Conservation (phyloP, 2,329 filamentous ascomycete species). For the Colletotrichum sp. region DNA sequence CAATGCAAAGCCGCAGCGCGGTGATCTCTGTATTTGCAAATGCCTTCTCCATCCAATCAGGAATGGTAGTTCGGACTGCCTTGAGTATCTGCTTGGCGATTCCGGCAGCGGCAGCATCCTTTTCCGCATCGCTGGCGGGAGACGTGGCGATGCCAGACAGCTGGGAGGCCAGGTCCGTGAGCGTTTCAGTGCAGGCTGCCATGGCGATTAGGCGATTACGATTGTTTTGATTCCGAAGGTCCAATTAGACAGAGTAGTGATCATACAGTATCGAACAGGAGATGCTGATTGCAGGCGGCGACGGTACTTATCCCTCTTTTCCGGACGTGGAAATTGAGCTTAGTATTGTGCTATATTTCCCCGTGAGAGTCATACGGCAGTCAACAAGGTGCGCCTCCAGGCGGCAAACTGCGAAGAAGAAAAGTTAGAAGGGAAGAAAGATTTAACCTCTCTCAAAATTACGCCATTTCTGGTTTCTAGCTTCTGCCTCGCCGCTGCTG, state of each 20-base stretch:
- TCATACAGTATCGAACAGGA: neutral
- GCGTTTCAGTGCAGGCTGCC: neutral
- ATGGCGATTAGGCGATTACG: neutral
- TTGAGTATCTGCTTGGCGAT: conserved; percentile 10
- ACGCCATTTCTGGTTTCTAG: neutral
- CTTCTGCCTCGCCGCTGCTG: neutral
- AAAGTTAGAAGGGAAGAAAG: too few relatives aligned
- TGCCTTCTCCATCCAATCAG: conserved; percentile 11
- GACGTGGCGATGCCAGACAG: neutral
- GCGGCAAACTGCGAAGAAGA: too few relatives aligned
- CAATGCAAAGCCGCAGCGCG: conserved; percentile 28
- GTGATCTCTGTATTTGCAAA: neutral
- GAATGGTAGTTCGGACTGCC: neutral
- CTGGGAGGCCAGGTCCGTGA: neutral
- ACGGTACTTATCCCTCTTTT: neutral
- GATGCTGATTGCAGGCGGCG: neutral
- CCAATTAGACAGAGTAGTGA: neutral
- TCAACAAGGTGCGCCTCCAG: too few relatives aligned
- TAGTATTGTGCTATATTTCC: too few relatives aligned
- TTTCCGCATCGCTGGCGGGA: neutral
- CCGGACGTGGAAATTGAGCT: neutral
- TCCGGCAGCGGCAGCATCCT: neutral
- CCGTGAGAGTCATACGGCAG: too few relatives aligned
- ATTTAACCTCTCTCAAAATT: neutral
- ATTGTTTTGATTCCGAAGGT: neutral